Evolutionary conservation across 331 rosid species (phyloP), one percentile per base, ranked within the genome.

Genomic region (Pyracantha coccinea): DNA sequence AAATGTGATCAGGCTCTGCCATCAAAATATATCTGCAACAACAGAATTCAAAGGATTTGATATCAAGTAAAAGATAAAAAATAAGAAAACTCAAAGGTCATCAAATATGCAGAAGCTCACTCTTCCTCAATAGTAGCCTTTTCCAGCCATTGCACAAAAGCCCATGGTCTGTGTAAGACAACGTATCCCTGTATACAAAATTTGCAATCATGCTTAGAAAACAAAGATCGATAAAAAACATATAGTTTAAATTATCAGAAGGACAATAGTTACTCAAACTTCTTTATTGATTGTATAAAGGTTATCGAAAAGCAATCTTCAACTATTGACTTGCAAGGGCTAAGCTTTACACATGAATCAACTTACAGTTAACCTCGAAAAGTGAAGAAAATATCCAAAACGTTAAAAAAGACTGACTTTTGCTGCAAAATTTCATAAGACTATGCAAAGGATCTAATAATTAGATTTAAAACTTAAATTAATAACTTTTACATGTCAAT

Each of bases 161-260:
- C 99, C 97, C 97, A 95, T 52, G 99, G 99, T 81, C 99, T 89
- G 78, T 95, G 88, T 74, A 95, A 88, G 69, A 95, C 99, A 23
- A 95, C 23, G 71, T 95, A 92, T 45, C 97, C 99, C 99, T 95
- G 83, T 38, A 77, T 28, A 75, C 53, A 81, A 72, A 55, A 79
- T 24, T 73, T 50, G 19, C 10, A 75, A 41, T 65, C 44, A n/a
- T 2, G 24, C 55, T 77, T 69, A 80, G 83, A 59, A 64, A 80
- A 25, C 6, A 44, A 24, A 73, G 23, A 28, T 58, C 0, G n/a
- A 20, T 25, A 17, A 11, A 35, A 58, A 41, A 25, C 0, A 73
- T 13, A 25, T 4, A 57, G 3, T n/a, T 44, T 15, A 38, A 52
- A 64, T 52, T 3, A 61, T 29, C 41, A 11, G 62, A 79, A n/a